Evolutionary conservation across 192 early-diverging fungal species (phyloP), one percentile per base, ranked within the genome.

Genomic region (Coemansia sp.): DNA sequence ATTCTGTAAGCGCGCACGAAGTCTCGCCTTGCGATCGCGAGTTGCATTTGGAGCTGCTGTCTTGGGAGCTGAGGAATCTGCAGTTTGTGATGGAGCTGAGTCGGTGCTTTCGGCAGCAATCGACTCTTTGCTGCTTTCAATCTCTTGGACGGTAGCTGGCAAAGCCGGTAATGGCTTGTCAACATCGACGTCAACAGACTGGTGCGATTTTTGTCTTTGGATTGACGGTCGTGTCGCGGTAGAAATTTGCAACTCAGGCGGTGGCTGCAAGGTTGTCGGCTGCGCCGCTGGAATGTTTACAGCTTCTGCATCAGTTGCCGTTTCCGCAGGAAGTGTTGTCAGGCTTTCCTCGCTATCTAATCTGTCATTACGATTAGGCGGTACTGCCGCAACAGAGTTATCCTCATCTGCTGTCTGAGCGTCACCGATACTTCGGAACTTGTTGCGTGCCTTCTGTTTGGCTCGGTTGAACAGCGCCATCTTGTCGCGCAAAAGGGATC

Each of bases 401-500:
- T 48, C 46, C 1, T 48, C 46, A 3, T 48, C 46, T 3, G n/a
- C 21, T 13, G 46, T 41, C n/a, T 19, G 27, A 1, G 24, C n/a
- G 9, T 57, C 30, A 27, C 44, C 14, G 27, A 67, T 67, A 0
- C 71, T 61, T 4, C 49, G 66, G 14, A 75, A 33, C 62, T 61
- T 69, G 56, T 55, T 66, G 22, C 63, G 53, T 5, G 73, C 73
- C 62, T 53, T 65, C 19, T 66, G 53, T 37, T 53, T 58, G 15
- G 59, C 67, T 2, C 73, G 67, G 34, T 66, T 76, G 38, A 76
- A 66, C 55, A 59, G 37, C 37, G 73, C 46, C 41, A 76, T 66
- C 60, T 76, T 76, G 46, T 76, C 67, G n/a, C 73, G 67, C 9
- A 76, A 40, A 14, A 56, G 58, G 37, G 64, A 59, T 30, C 62